Percentiles rank a stretch among this genome's conserved stretches.
Evolutionary conservation across 805 yeast species (phyloP).

Genomic region (Martiniozyma abietophila): DNA sequence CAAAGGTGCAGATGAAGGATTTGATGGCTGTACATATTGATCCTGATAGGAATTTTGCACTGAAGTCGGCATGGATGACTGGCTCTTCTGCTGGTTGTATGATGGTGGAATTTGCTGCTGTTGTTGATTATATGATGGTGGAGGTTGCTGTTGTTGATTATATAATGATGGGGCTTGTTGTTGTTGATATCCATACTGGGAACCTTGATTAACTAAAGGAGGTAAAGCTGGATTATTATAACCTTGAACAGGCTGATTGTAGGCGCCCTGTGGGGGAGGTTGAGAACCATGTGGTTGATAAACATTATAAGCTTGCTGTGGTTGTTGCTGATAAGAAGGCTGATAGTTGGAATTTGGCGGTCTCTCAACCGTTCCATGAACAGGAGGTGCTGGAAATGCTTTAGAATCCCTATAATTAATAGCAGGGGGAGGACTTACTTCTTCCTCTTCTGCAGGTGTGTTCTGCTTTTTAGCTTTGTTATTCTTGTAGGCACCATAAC

Average conservation of each 20-base stretch:
- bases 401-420: conserved; percentile 16
- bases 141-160: conserved; percentile 11
- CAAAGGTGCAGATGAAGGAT: conserved; percentile 4
- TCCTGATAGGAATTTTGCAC: conserved; percentile 11
- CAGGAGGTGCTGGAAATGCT: conserved; percentile 15
- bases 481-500: conserved; percentile 37
- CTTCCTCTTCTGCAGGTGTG: conserved; percentile 9
- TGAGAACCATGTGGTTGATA: conserved; percentile 3
- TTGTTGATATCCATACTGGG: conserved; percentile 11
- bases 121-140: conserved; percentile 7
- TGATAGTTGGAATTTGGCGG: conserved; percentile 10
- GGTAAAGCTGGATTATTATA: conserved; percentile 11
- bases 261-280: conserved; percentile 2
- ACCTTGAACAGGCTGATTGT: conserved; percentile 6
- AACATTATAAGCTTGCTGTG: conserved; percentile 2
- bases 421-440: conserved; percentile 8
- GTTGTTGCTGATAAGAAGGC: not conserved
- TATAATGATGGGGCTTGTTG: conserved; percentile 9
- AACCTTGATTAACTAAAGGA: conserved; percentile 14
- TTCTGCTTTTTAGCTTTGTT: conserved; percentile 22
- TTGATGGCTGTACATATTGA: conserved; percentile 12
- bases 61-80: too few species aligned
- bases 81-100: too few species aligned
- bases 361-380: conserved; percentile 10
- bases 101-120: conserved; percentile 6